Percentiles rank a stretch among this genome's conserved stretches.
These are phyloP conservation scores for Lindgomyces ingoldianus DNA, from an alignment of 495 filamentous ascomycete species.

Conservation along the genomic window DNA sequence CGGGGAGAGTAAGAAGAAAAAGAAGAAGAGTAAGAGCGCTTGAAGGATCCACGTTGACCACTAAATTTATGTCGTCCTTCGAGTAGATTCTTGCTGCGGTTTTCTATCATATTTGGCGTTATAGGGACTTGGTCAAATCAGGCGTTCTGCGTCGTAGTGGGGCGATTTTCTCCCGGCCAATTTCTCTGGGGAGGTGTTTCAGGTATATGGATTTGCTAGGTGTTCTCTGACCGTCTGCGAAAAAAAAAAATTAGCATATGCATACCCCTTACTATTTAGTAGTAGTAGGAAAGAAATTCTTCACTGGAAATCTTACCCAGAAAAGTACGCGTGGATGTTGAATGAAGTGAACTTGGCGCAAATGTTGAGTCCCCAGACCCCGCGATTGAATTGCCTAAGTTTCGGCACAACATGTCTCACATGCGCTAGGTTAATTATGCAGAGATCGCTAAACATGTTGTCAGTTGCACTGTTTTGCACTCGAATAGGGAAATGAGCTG, in stretches of 20 bases:
- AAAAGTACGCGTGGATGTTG: background rate
- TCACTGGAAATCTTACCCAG: background rate
- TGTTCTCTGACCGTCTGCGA: background rate
- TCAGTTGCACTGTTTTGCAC: too few species aligned
- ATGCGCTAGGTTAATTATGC: too few species aligned
- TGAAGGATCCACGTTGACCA: constrained; percentile 5
- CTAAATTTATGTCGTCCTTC: background rate
- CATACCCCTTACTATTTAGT: background rate
- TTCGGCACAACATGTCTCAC: too few species aligned
- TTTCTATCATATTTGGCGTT: background rate
- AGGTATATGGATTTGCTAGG: background rate
- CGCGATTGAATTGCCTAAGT: too few species aligned
- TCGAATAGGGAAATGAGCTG: too few species aligned
- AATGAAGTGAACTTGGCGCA: too few species aligned
- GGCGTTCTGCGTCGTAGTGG: background rate
- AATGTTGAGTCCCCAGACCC: too few species aligned
- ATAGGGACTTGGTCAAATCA: background rate
- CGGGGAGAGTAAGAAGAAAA: constrained; percentile 36
- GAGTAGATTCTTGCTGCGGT: background rate
- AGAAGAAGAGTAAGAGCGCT: constrained; percentile 37
- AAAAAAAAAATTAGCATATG: background rate
- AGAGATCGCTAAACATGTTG: too few species aligned
- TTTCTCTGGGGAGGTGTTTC: constrained; percentile 8
- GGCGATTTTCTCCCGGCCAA: background rate
- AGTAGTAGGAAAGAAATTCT: background rate